Conservation (phyloP, 2,329 filamentous ascomycete species). For the Penicillium sp. region DNA sequence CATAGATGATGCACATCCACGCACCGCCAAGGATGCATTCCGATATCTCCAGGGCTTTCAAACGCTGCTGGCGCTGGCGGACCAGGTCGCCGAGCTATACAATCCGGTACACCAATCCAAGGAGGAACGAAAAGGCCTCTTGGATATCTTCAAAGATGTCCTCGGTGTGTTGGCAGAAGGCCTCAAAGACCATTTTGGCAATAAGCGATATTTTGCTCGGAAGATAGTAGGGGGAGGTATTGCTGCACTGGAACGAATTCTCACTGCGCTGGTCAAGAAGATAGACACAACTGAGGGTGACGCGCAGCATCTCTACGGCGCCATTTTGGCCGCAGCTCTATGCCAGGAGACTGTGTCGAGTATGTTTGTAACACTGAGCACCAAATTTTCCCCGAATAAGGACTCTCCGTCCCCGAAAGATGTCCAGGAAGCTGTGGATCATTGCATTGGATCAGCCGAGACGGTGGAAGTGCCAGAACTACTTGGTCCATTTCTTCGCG, state of each 20-base stretch:
- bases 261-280: constrained; percentile 64
- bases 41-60: constrained; percentile 77
- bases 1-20: constrained; percentile 51
- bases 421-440: constrained; percentile 32
- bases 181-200: constrained; percentile 77
- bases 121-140: constrained; percentile 63
- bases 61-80: constrained; percentile 65
- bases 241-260: constrained; percentile 69
- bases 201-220: constrained; percentile 80
- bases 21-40: constrained; percentile 72
- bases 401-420: constrained; percentile 18
- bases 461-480: constrained; percentile 44
- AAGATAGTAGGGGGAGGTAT: constrained; percentile 75
- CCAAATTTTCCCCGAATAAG: constrained; percentile 23
- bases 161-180: constrained; percentile 67
- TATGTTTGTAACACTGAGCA: constrained; percentile 55
- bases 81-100: constrained; percentile 72
- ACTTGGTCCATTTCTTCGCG: constrained; percentile 37
- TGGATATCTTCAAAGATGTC: constrained; percentile 60
- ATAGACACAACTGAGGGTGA: constrained; percentile 48
- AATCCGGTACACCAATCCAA: constrained; percentile 59
- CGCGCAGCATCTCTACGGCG: constrained; percentile 77
- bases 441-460: constrained; percentile 41
- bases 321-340: constrained; percentile 75
- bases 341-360: constrained; percentile 72